A percentile compares a stretch with the other conserved stretches of the same genome.
Conservation (phyloP, 305 asterid species). For the Fraxinus greggii region DNA sequence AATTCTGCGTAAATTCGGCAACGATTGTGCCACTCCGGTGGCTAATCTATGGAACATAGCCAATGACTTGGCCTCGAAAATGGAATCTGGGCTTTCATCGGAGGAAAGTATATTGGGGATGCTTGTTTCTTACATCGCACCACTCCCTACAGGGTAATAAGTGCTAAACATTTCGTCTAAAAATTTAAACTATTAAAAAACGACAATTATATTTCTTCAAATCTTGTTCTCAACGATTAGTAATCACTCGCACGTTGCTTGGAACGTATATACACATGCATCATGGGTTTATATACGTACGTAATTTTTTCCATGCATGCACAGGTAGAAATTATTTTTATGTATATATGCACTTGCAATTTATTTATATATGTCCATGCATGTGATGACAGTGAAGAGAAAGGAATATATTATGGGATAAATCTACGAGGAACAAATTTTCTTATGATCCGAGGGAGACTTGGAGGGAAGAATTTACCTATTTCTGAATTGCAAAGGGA, state of each 20-base stretch:
- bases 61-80: constrained; percentile 49
- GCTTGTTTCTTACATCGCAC: constrained; percentile 45
- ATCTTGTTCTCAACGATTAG: not conserved
- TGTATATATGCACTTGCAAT: not conserved
- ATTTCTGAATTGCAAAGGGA: constrained; percentile 44
- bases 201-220: not conserved
- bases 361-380: not conserved
- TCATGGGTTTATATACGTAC: not conserved
- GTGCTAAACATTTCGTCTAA: not conserved
- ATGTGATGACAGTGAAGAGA: constrained; percentile 53
- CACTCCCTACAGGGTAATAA: constrained; percentile 62
- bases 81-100: constrained; percentile 45
- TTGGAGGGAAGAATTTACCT: constrained; percentile 62
- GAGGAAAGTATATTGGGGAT: constrained; percentile 33
- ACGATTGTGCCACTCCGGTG: constrained; percentile 64
- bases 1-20: constrained; percentile 61
- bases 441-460: constrained; percentile 51
- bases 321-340: not conserved
- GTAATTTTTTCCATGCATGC: not conserved
- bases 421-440: constrained; percentile 61
- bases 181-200: not conserved
- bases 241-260: too few relatives aligned
- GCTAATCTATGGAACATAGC: constrained; percentile 57
- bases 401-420: constrained; percentile 61
- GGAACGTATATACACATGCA: not conserved